Percentiles rank a stretch among this genome's conserved stretches.
phyloP scores from a whole-genome alignment of 371 early-diverging fungal species.

The Mucor sp. region DNA sequence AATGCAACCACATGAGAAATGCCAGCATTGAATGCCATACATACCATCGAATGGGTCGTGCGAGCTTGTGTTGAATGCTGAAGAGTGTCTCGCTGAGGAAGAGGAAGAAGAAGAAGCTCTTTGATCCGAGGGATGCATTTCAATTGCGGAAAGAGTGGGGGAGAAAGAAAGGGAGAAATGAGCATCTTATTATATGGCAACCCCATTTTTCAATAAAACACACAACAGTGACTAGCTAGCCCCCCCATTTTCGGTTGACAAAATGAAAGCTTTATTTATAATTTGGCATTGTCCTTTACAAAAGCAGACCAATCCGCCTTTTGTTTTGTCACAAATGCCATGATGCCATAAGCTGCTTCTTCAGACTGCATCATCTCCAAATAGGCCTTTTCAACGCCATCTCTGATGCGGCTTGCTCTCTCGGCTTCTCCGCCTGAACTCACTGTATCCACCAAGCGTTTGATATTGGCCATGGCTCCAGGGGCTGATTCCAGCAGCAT shows the following conservation, averaged over 20 bases:
- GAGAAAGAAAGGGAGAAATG: background rate
- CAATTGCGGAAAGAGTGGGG: background rate
- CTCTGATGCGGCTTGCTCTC: slow-evolving; percentile 29
- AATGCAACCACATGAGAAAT: background rate
- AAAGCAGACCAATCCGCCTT: slow-evolving; percentile 63
- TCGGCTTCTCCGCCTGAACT: slow-evolving; percentile 36
- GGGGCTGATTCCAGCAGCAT: slow-evolving; percentile 60
- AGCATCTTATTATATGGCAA: too few relatives aligned
- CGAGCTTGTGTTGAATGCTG: background rate
- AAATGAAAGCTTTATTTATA: slow-evolving; percentile 18
- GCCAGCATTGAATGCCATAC: background rate
- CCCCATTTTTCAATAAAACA: background rate
- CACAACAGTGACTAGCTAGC: background rate
- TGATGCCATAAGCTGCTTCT: slow-evolving; percentile 72
- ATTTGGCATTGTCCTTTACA: slow-evolving; percentile 39
- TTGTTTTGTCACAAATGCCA: slow-evolving; percentile 53
- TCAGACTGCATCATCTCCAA: slow-evolving; percentile 67
- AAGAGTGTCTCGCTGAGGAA: background rate
- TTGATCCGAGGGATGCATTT: slow-evolving; percentile 15
- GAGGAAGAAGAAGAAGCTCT: background rate
- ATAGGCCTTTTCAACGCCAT: slow-evolving; percentile 47
- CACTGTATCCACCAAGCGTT: slow-evolving; percentile 51
- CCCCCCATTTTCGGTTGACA: background rate
- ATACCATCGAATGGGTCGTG: background rate
- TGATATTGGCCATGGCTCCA: slow-evolving; percentile 57